Base-by-base conservation (phyloP, 2,329 filamentous ascomycete genomes). In the Curvularia spicifera region DNA sequence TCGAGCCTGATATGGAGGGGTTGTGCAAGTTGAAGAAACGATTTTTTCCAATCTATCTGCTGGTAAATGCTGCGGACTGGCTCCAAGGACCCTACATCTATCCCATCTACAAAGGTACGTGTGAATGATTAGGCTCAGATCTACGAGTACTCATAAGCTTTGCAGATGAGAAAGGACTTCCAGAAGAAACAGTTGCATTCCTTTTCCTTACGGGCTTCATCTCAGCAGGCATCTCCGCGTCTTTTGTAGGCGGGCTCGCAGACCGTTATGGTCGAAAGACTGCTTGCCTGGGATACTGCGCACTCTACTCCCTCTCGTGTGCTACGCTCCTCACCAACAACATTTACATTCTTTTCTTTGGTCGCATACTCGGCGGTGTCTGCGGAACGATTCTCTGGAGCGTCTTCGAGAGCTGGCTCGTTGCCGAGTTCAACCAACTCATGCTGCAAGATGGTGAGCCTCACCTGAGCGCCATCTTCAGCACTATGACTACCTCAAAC, bases 401-500 rank as follows among this genome's bases (percentile, higher is more conserved):
- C 43, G 83, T 81, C 5, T 87, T 87, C 61, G 85, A 88, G 70
- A 84, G 82, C 64, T 88, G 85, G 85, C 84, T 87, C 78, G 81
- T 87, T 28, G 80, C 83, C 46, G 84, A 87, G 65, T 87, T 81
- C 65, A 81, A 84, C 48, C 74, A 77, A 42, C 73, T 80, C 42
- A 78, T 77, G 12, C 62, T 84, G 7, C 77, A 79, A 28, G 72
- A 80, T n/a, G 72, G 72, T 13, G 76, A 78, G 8, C 71, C 76
- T 7, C 79, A 79, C 40, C 76, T 88, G 29, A 80, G 81, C 53
- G 73, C 76, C 29, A 79, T 87, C 22, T 86, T 85, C 68, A 83
- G 71, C 57, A 82, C 85, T 57, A 88, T 84, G 71, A 82, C 83
- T 48, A 72, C 85, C 13, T 59, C 71, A 8, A 73, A 73, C 48